Percentiles rank a stretch among this genome's conserved stretches.
Conservation (phyloP, 768 basidiomycete genomes). For the Rhodotorula graminis region DNA sequence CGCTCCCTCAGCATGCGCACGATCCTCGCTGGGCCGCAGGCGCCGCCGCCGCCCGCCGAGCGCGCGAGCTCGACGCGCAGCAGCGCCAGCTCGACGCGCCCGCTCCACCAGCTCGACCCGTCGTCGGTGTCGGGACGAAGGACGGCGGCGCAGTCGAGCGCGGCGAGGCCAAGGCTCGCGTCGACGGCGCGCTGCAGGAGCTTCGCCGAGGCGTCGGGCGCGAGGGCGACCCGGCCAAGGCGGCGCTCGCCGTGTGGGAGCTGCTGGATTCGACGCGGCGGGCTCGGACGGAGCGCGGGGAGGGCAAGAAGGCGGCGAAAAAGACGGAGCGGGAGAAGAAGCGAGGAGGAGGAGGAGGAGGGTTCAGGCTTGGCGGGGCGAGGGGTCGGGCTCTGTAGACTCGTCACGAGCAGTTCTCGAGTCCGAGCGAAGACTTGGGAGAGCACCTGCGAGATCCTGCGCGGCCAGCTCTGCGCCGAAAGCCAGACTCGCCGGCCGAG, state of each 20-base stretch:
- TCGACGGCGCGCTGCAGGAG: not conserved
- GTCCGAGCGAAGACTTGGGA: too few species aligned
- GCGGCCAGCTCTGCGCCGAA: too few species aligned
- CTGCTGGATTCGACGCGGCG: not conserved
- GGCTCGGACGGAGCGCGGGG: not conserved
- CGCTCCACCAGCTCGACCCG: too few species aligned
- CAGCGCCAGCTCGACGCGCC: too few species aligned
- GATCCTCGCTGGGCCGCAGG: not conserved
- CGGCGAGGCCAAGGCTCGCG: not conserved
- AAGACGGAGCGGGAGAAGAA: not conserved
- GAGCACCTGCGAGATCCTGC: too few species aligned
- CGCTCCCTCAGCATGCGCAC: not conserved
- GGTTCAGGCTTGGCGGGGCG: not conserved
- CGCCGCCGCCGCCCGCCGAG: not conserved
- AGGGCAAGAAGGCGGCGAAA: not conserved
- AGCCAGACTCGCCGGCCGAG: too few species aligned
- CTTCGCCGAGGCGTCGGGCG: not conserved
- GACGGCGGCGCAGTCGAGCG: not conserved
- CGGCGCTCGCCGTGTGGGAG: not conserved
- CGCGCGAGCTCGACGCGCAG: not conserved
- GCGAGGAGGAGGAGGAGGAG: not conserved
- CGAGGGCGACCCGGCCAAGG: not conserved
- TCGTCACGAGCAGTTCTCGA: too few species aligned
- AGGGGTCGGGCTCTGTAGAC: not conserved
- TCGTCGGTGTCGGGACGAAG: too few species aligned